A percentile compares a stretch with the other conserved stretches of the same genome.
These are phyloP conservation scores for Thalassia testudinum DNA, from an alignment of 116 monocot genomes.

Conservation along the genomic window DNA sequence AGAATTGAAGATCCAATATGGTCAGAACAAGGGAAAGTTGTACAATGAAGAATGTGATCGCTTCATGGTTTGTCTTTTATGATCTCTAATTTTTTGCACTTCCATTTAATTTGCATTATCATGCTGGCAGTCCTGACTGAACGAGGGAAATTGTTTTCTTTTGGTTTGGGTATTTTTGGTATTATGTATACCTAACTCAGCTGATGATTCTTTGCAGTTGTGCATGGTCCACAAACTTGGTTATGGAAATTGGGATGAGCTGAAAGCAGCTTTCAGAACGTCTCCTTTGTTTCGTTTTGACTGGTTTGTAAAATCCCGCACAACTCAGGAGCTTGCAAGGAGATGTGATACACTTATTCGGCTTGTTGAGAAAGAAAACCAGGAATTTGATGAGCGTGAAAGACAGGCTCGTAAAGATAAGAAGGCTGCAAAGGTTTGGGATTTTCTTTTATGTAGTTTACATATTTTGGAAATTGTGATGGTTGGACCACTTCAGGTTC, in stretches of 20 bases:
- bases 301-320: conserved; percentile 99
- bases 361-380: conserved; percentile 97
- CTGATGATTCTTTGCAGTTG: conserved; percentile 31
- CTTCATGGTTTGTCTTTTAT: conserved; percentile 61
- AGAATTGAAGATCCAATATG: conserved; percentile 98
- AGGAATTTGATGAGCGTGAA: conserved; percentile 91
- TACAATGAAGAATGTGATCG: conserved; percentile 99
- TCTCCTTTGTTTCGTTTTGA: conserved; percentile 98
- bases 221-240: conserved; percentile 99
- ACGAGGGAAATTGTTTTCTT: too few relatives aligned
- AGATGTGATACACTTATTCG: conserved; percentile 96
- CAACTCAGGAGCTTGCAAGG: conserved; percentile 87
- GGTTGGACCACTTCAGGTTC: too few relatives aligned
- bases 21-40: conserved; percentile 95
- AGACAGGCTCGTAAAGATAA: conserved; percentile 86
- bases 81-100: background rate
- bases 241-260: conserved; percentile 97
- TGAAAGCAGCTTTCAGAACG: conserved; percentile 78
- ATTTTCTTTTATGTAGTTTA: background rate
- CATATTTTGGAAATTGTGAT: background rate
- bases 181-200: background rate
- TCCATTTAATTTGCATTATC: background rate
- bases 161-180: background rate
- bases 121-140: too few relatives aligned
- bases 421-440: conserved; percentile 62